A percentile compares a stretch with the other conserved stretches of the same genome.
These are phyloP conservation scores for Penicillium verrucosum DNA, from an alignment of 2,329 filamentous ascomycete species.

Conservation along the genomic window DNA sequence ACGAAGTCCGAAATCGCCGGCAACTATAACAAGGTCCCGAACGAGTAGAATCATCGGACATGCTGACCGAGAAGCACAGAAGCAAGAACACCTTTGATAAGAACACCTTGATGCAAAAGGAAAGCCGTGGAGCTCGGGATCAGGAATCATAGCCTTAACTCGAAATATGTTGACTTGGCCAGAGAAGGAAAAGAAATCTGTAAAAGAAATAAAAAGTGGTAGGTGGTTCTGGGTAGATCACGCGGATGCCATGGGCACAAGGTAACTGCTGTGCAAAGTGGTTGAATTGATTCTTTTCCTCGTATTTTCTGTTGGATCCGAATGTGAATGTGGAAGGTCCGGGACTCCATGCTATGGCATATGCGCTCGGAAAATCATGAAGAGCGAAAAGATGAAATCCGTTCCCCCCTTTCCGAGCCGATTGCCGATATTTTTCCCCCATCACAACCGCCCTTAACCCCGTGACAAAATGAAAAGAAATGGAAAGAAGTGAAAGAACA, in stretches of 20 bases:
- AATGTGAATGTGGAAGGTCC: not conserved
- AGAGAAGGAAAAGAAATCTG: not conserved
- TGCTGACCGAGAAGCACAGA: not conserved
- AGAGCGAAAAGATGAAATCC: not conserved
- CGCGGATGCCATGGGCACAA: not conserved
- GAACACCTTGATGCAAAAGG: conserved; percentile 2
- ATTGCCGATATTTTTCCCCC: not conserved
- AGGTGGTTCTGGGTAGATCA: conserved; percentile 1
- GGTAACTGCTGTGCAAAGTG: not conserved
- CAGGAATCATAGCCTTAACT: not conserved
- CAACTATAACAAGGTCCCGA: not conserved
- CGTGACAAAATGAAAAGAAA: not conserved
- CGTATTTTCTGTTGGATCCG: not conserved
- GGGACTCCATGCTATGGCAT: not conserved
- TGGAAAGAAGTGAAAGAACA: conserved; percentile 7
- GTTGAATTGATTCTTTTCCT: not conserved
- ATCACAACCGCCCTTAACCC: not conserved
- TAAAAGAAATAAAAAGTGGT: not conserved
- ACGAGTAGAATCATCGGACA: not conserved
- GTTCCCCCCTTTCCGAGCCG: not conserved
- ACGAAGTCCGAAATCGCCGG: not conserved
- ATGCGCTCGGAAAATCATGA: not conserved
- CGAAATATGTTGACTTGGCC: not conserved
- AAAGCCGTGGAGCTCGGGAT: not conserved
- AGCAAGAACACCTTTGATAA: not conserved